Evolutionary conservation across 164 flowering plant species (phyloP), one percentile per base, ranked within the genome.

Genomic region (Aristolochia californica): DNA sequence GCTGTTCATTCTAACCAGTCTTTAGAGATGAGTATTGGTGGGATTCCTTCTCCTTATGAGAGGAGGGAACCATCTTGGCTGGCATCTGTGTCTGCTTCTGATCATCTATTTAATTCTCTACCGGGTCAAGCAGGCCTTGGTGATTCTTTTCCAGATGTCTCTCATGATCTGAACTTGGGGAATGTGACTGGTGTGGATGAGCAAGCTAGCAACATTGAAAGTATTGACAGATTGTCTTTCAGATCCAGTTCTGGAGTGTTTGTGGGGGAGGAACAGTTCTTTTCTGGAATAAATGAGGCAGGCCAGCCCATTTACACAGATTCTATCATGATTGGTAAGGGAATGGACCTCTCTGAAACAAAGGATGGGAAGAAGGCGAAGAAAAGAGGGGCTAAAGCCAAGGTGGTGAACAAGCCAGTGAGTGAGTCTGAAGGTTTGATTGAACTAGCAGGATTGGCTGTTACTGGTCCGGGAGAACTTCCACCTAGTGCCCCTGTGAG

Each of bases 41-140:
- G 70, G 60, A 67, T 61, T 30, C 18, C 62, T 27, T 20, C 65
- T 23, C 50, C 79, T 13, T 58, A 52, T 48, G 83, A 74, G 27
- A 78, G 73, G 51, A 77, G 70, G 65, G 73, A 74, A 48, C 61
- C 78, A 45, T 61, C 84, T 30, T 75, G 80, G 68, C 63, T 65
- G 23, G 74, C 65, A 54, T 58, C 84, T 64, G 75, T 30, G 59
- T 60, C 83, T 58, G 65, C 70, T 60, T 61, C 72, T 23, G 76
- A 72, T 60, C 77, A 68, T 26, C 69, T 72, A 27, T 55, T 67
- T 54, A 69, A 44, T 65, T 66, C 68, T 64, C 47, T 64, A 22
- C 50, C 78, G 55, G 84, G 72, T 63, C 82, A 78, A 59, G 61
- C 60, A 27, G 74, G 70, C 61, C 43, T 66, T 27, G 70, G 66